Conservation (phyloP, 768 basidiomycete genomes). For the Pulveroboletus sp. region DNA sequence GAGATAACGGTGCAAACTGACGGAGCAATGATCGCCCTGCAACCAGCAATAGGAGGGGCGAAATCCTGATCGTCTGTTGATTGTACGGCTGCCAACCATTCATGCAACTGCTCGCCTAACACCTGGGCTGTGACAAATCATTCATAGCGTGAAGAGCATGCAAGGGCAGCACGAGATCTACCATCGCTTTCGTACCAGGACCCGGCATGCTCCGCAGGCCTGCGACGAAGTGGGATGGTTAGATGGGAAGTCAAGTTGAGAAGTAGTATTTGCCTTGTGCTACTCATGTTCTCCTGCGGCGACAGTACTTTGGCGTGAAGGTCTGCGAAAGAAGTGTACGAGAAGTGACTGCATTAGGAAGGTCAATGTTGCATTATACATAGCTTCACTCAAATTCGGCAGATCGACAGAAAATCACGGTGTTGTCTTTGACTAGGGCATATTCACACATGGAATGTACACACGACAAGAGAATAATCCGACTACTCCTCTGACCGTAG, state of each 20-base stretch:
- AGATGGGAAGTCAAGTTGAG: neutral
- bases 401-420: conserved; percentile 6
- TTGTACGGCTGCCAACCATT: conserved; percentile 62
- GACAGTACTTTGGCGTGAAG: conserved; percentile 11
- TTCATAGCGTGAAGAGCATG: conserved; percentile 12
- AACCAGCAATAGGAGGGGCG: conserved; percentile 63
- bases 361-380: neutral
- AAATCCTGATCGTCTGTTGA: conserved; percentile 44
- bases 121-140: conserved; percentile 42
- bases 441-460: conserved; percentile 53
- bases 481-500: conserved; percentile 91
- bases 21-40: conserved; percentile 95
- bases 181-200: conserved; percentile 85
- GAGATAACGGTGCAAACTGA: conserved; percentile 39
- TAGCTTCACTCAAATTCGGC: neutral
- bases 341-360: conserved; percentile 27
- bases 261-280: conserved; percentile 24
- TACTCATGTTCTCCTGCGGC: conserved; percentile 19
- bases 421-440: conserved; percentile 33
- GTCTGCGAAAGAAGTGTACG: conserved; percentile 15
- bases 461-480: conserved; percentile 39
- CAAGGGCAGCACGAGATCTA: conserved; percentile 29
- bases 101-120: conserved; percentile 59
- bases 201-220: conserved; percentile 80
- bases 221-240: conserved; percentile 13